Conservation (phyloP, 495 filamentous ascomycete species). For the Chaetomium cochliodes region DNA sequence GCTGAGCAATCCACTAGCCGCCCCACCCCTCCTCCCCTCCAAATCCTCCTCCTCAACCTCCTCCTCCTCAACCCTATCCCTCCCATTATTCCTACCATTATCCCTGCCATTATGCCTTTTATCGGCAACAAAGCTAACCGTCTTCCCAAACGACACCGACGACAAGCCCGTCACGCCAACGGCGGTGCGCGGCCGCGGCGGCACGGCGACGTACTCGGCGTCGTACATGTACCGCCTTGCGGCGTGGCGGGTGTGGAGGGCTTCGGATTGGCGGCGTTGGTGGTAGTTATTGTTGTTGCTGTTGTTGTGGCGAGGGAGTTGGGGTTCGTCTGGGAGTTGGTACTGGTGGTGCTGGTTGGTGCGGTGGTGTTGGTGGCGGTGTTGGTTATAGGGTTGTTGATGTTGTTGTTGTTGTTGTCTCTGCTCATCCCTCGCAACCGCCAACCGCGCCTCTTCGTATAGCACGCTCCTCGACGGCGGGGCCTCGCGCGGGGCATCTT, state of each 20-base stretch:
- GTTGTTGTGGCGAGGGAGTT: background rate
- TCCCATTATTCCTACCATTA: background rate
- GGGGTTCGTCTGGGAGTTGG: background rate
- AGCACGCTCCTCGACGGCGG: background rate
- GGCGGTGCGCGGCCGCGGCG: slow-evolving; percentile 6
- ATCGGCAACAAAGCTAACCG: background rate
- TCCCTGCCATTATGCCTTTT: background rate
- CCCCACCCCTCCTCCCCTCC: slow-evolving; percentile 26
- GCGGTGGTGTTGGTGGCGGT: background rate
- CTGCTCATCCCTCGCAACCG: background rate
- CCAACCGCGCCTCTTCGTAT: background rate
- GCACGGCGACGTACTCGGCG: background rate
- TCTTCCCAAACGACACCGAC: background rate
- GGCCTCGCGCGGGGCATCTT: background rate
- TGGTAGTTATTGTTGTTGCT: background rate
- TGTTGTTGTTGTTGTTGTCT: background rate
- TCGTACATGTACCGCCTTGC: background rate
- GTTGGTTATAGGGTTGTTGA: background rate
- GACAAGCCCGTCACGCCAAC: background rate
- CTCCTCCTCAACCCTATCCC: background rate
- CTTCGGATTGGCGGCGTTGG: background rate
- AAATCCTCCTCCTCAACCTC: background rate
- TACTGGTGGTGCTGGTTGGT: too few relatives aligned
- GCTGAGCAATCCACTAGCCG: slow-evolving; percentile 39
- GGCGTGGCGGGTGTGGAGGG: background rate